These are phyloP conservation scores for Chlorella sp. DNA, from an alignment of 139 green algal species.

Conservation along the genomic window DNA sequence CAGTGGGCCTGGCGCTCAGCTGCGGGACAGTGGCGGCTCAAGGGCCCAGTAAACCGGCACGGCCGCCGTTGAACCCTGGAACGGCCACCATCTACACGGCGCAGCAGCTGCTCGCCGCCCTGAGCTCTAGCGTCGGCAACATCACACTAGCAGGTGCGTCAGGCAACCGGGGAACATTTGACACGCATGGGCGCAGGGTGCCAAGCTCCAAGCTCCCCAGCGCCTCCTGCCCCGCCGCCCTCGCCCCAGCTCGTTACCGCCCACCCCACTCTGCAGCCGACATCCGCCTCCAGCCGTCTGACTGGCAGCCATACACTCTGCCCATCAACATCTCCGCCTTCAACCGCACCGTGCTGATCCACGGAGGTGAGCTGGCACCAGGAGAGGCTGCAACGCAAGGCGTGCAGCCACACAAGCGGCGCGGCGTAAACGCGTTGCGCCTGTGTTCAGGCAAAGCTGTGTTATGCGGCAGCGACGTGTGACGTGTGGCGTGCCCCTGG, in stretches of 20 bases:
- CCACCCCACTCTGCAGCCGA: background rate
- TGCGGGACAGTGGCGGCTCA: background rate
- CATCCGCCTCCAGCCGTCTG: background rate
- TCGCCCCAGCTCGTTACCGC: too few species aligned
- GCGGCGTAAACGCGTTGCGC: too few species aligned
- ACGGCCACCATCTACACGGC: background rate
- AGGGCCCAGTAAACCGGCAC: background rate
- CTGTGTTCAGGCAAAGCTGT: too few species aligned
- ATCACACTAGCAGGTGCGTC: background rate
- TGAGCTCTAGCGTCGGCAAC: background rate
- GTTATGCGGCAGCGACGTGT: too few species aligned
- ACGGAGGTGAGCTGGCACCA: background rate
- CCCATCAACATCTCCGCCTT: background rate
- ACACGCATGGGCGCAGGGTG: too few species aligned
- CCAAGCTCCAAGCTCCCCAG: background rate
- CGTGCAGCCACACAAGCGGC: too few species aligned
- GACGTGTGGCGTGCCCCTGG: too few species aligned
- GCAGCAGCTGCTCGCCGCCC: background rate
- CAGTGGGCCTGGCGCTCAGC: background rate
- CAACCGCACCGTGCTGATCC: background rate
- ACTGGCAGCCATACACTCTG: background rate
- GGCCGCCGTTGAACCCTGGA: background rate
- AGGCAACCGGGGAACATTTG: too few species aligned
- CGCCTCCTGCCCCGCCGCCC: too few species aligned
- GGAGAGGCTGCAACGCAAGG: too few species aligned